A percentile compares a stretch with the other conserved stretches of the same genome.
Evolutionary conservation across 2,329 filamentous ascomycete genomes (phyloP).

Genomic region (Colletotrichum gloeosporioides): DNA sequence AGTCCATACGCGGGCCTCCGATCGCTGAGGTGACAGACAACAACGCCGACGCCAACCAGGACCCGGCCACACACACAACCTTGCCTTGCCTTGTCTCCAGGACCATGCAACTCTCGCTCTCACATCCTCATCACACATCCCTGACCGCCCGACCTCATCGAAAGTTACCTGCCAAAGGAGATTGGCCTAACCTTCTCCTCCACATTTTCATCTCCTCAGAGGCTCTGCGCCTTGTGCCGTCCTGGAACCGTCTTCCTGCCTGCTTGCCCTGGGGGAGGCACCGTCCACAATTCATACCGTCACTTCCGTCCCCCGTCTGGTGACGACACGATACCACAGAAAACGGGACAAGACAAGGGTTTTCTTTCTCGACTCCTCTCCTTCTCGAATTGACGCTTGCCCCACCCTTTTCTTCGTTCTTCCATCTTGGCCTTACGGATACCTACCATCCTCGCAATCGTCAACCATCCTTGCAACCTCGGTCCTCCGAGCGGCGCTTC

Average conservation of each 20-base stretch:
- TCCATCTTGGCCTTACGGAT: conserved; percentile 6
- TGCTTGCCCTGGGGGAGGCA: neutral
- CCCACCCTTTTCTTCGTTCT: conserved; percentile 4
- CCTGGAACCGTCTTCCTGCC: neutral
- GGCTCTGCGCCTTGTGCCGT: neutral
- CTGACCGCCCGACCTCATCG: neutral
- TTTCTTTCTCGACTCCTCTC: neutral
- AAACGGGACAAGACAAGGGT: neutral
- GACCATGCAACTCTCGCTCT: neutral
- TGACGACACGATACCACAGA: conserved; percentile 9
- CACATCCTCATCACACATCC: neutral
- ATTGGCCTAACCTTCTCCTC: neutral
- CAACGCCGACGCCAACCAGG: neutral
- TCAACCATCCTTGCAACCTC: conserved; percentile 9
- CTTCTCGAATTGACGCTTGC: conserved; percentile 6
- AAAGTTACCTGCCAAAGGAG: neutral
- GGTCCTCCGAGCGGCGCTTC: neutral
- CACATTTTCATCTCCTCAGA: neutral
- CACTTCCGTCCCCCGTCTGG: neutral
- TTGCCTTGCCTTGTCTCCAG: neutral
- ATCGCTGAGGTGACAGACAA: neutral
- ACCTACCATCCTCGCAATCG: neutral
- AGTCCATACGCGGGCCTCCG: neutral
- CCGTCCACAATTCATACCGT: neutral
- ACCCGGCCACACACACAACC: neutral